phyloP scores from a whole-genome alignment of 352 stramenopile genomes.

The Pythium chondricola region DNA sequence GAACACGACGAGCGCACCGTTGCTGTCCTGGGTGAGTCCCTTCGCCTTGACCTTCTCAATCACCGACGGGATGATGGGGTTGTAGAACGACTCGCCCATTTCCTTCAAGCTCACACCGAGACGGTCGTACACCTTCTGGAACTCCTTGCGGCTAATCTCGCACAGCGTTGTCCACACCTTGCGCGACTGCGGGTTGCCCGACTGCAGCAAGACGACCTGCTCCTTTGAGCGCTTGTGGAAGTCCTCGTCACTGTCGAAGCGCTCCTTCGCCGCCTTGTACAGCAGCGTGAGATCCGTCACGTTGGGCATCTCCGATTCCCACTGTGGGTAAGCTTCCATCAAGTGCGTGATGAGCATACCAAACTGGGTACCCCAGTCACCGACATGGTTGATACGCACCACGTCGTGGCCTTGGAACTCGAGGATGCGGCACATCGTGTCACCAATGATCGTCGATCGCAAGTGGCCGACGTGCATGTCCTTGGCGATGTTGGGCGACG shows the following conservation, averaged over 20 bases:
- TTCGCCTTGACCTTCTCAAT: slow-evolving; percentile 87
- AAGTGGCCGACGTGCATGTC: slow-evolving; percentile 88
- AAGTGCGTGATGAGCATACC: slow-evolving; percentile 99
- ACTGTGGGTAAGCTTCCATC: slow-evolving; percentile 95
- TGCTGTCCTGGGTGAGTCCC: slow-evolving; percentile 87
- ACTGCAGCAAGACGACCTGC: slow-evolving; percentile 98
- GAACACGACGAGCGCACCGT: slow-evolving; percentile 89
- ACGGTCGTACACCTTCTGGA: slow-evolving; percentile 84
- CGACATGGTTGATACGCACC: slow-evolving; percentile 81
- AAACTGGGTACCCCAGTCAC: slow-evolving; percentile 94
- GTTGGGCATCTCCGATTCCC: slow-evolving; percentile 88
- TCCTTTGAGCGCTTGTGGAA: slow-evolving; percentile 96
- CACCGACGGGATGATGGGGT: slow-evolving; percentile 76
- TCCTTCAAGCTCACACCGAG: slow-evolving; percentile 68
- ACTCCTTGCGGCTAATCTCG: slow-evolving; percentile 79
- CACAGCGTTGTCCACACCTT: slow-evolving; percentile 82
- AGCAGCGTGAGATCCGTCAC: slow-evolving; percentile 95
- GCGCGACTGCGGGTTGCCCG: slow-evolving; percentile 71
- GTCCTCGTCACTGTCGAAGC: slow-evolving; percentile 94
- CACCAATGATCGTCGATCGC: slow-evolving; percentile 89
- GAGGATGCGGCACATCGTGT: slow-evolving; percentile 83
- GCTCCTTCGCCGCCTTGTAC: slow-evolving; percentile 90
- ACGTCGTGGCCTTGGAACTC: slow-evolving; percentile 84
- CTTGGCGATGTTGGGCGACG: slow-evolving; percentile 85
- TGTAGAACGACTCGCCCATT: slow-evolving; percentile 86